These are phyloP conservation scores for Talaromyces wortmannii DNA, from an alignment of 495 filamentous ascomycete species.

Conservation along the genomic window DNA sequence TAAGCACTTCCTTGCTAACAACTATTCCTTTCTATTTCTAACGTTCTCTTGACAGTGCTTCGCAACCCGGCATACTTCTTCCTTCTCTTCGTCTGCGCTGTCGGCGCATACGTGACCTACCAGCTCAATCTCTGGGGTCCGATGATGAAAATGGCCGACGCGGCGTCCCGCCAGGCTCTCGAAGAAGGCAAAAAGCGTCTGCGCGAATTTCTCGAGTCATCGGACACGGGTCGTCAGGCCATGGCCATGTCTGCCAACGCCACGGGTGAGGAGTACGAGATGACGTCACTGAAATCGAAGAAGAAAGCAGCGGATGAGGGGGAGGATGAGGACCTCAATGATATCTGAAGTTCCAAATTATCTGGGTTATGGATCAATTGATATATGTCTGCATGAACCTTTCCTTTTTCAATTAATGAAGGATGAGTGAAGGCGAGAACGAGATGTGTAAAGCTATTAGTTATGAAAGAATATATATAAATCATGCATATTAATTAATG, in stretches of 20 bases:
- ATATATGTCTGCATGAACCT: too few relatives aligned
- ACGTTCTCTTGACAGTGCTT: slow-evolving; percentile 52
- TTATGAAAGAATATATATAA: too few relatives aligned
- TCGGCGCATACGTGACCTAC: slow-evolving; percentile 81
- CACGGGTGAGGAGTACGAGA: slow-evolving; percentile 35
- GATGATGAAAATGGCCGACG: slow-evolving; percentile 85
- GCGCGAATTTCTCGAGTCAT: slow-evolving; percentile 76
- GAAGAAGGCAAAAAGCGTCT: slow-evolving; percentile 86
- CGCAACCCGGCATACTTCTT: slow-evolving; percentile 91
- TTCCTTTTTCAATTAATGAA: too few relatives aligned
- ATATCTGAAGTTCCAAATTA: background rate
- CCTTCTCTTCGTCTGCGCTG: slow-evolving; percentile 67
- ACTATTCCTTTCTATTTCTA: background rate
- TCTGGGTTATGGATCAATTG: too few relatives aligned
- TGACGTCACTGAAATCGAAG: slow-evolving; percentile 28
- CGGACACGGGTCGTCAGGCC: slow-evolving; percentile 72
- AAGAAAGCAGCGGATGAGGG: slow-evolving; percentile 14
- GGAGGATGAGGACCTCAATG: slow-evolving; percentile 28
- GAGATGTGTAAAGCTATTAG: too few relatives aligned
- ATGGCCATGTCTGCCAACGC: slow-evolving; percentile 56
- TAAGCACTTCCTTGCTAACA: slow-evolving; percentile 36
- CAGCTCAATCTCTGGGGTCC: slow-evolving; percentile 92
- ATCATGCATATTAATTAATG: too few relatives aligned
- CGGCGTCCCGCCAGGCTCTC: slow-evolving; percentile 76
- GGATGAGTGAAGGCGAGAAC: too few relatives aligned